phyloP scores from a whole-genome alignment of 2,329 filamentous ascomycete genomes.

The Pseudogymnoascus sp. region DNA sequence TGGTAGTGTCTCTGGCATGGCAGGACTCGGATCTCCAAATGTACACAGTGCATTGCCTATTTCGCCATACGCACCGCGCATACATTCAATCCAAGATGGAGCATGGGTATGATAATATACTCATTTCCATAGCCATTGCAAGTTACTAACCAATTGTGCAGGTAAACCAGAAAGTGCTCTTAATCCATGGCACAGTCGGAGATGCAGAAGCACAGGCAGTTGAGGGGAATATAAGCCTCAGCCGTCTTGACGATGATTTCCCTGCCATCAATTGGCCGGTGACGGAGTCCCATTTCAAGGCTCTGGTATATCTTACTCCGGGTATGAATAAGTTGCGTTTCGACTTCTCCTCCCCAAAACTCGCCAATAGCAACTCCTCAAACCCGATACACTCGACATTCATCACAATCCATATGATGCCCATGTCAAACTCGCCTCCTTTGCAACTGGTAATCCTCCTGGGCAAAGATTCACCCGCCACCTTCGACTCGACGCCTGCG shows the following conservation, averaged over 20 bases:
- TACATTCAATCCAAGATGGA: conserved; percentile 71
- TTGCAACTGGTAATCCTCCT: conserved; percentile 83
- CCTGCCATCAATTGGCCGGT: conserved; percentile 82
- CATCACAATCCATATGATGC: conserved; percentile 79
- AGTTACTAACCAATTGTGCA: conserved; percentile 33
- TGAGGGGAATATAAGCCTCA: conserved; percentile 73
- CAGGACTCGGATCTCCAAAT: conserved; percentile 47
- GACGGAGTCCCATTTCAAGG: conserved; percentile 83
- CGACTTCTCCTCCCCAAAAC: conserved; percentile 78
- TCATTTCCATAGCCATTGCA: background rate
- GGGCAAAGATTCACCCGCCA: conserved; percentile 78
- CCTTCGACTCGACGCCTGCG: conserved; percentile 74
- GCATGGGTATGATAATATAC: conserved; percentile 60
- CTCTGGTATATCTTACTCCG: conserved; percentile 79
- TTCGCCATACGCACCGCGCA: conserved; percentile 72
- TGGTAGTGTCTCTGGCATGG: conserved; percentile 54
- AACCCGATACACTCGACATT: conserved; percentile 70
- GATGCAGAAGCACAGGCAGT: conserved; percentile 59
- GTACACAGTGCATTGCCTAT: conserved; percentile 38
- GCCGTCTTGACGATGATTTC: conserved; percentile 76
- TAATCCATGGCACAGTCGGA: conserved; percentile 74
- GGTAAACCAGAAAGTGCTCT: conserved; percentile 86
- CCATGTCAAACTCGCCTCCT: conserved; percentile 68
- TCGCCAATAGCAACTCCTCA: conserved; percentile 58
- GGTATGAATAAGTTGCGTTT: conserved; percentile 83